phyloP scores from a whole-genome alignment of 768 basidiomycete genomes.

The Hysterangium stoloniferum region DNA sequence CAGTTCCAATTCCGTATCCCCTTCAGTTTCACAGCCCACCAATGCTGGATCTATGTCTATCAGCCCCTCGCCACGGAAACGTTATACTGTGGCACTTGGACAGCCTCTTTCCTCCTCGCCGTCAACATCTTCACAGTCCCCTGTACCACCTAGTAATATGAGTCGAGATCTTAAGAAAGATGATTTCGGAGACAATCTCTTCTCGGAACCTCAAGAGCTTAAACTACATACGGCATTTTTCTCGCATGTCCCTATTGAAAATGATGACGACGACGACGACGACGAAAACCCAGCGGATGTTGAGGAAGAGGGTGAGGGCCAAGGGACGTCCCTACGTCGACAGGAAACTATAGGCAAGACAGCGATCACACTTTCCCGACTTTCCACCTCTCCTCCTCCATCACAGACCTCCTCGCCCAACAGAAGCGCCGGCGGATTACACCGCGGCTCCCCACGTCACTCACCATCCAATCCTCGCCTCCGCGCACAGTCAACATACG shows the following conservation, averaged over 20 bases:
- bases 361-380: constrained; percentile 16
- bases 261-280: constrained; percentile 9
- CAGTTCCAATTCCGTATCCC: not conserved
- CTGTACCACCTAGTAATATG: constrained; percentile 20
- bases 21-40: constrained; percentile 7
- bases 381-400: constrained; percentile 15
- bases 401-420: constrained; percentile 6
- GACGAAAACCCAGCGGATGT: not conserved
- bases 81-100: constrained; percentile 81
- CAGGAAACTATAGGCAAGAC: constrained; percentile 18
- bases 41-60: constrained; percentile 37
- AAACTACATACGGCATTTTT: constrained; percentile 15
- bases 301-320: constrained; percentile 1
- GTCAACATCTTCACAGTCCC: constrained; percentile 12
- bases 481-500: constrained; percentile 15
- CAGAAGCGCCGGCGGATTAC: constrained; percentile 2
- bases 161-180: not conserved
- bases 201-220: constrained; percentile 9
- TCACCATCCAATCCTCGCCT: constrained; percentile 13
- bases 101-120: constrained; percentile 33
- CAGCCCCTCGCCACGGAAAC: constrained; percentile 66
- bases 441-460: constrained; percentile 6
- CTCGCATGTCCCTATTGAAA: constrained; percentile 9
- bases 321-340: not conserved
- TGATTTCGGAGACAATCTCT: constrained; percentile 4